Base-by-base conservation (phyloP, 495 filamentous ascomycete genomes). In the Penicillium coprophilum region DNA sequence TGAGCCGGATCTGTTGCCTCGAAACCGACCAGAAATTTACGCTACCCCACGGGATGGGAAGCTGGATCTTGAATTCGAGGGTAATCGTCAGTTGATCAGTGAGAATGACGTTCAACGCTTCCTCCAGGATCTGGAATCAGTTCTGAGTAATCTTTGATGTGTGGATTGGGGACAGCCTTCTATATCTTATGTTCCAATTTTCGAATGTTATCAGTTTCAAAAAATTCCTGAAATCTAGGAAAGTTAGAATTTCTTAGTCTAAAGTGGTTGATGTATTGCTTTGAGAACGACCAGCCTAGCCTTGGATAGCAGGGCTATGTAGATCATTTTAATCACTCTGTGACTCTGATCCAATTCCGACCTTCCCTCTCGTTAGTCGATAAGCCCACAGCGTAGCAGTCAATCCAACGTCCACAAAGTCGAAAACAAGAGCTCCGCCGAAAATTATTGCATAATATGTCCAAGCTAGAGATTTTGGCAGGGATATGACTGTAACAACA, bases 391-490 rank as follows among this genome's bases (percentile, higher is more conserved):
- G 11, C 8, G 45, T 10, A 10, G 44, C 17, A 15, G 40, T 52
- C 15, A 55, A 13, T 1, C 46, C 23, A 34, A 58, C 54, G 47
- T 81, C 80, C 17, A 84, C 66, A 53, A 86, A 87, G 49, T 78
- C 81, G 59, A n/a, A 89, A 17, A 91, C 85, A 45, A 89, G 67
- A 52, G 79, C 83, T 1, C 87, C 87, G 0, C 88, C 87, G 75
- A 91, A 90, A 3, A 89, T 79, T 3, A 89, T 62, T 0, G 75
- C 73, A 65, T 91, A 78, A 59, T 82, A 89, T 0, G 76, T 87
- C 88, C 88, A 91, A 2, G 87, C 85, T 50, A 82, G 77, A 0
- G 67, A 68, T 21, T 66, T 66, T 20, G 80, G 71, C 34, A 88
- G 60, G 34, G 72, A 56, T 23, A 70, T 62, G 6, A 70, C 67